phyloP scores from a whole-genome alignment of 116 monocot species.

The Posidonia oceanica region DNA sequence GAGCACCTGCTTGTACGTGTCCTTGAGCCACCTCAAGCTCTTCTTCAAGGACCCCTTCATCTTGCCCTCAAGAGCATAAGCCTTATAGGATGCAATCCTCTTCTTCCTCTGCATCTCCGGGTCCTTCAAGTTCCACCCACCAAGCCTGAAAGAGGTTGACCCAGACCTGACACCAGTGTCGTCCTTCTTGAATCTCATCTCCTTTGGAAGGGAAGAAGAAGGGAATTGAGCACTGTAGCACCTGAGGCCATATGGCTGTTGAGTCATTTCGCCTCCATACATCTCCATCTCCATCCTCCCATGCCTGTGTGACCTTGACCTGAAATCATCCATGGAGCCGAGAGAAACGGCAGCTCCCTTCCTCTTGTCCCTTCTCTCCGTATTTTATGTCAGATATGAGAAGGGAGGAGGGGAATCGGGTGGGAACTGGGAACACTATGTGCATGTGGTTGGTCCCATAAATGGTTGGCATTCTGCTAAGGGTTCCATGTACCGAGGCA shows the following conservation, averaged over 20 bases:
- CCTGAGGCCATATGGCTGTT: slow-evolving; percentile 21
- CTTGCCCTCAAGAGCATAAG: slow-evolving; percentile 20
- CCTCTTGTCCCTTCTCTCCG: not conserved
- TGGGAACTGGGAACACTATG: too few species aligned
- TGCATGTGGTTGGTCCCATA: too few species aligned
- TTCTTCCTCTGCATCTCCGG: slow-evolving; percentile 32
- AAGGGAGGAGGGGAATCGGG: too few species aligned
- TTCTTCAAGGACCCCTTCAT: slow-evolving; percentile 24
- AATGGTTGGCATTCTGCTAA: too few species aligned
- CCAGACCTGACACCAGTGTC: not conserved
- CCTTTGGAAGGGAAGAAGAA: slow-evolving; percentile 4
- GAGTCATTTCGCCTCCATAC: slow-evolving; percentile 12
- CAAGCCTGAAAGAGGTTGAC: not conserved
- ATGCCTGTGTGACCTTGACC: slow-evolving; percentile 28
- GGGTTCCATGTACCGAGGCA: too few species aligned
- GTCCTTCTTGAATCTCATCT: not conserved
- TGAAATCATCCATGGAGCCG: slow-evolving; percentile 29
- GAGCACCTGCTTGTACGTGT: slow-evolving; percentile 1
- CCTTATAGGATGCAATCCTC: slow-evolving; percentile 25
- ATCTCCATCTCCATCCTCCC: slow-evolving; percentile 42
- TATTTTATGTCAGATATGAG: too few species aligned
- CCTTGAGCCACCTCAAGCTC: slow-evolving; percentile 30
- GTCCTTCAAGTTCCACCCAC: slow-evolving; percentile 9
- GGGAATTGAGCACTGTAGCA: slow-evolving; percentile 39
- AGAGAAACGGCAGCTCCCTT: not conserved